phyloP scores from a whole-genome alignment of 225 moss, liverwort and hornwort genomes.

The Pseudisothecium myosuroides region DNA sequence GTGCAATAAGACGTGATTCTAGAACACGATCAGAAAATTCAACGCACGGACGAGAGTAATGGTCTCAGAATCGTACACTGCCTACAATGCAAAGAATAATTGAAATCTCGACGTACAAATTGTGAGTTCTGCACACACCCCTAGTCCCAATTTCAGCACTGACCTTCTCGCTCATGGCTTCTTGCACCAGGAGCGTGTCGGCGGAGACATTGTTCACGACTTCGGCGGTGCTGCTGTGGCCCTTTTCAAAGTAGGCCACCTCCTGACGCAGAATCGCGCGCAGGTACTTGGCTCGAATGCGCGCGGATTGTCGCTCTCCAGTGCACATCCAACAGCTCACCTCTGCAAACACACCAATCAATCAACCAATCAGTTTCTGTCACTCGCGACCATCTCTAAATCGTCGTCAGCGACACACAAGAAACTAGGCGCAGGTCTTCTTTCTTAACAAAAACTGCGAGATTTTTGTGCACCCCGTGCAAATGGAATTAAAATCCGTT shows the following conservation, averaged over 20 bases:
- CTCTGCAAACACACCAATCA: slow-evolving; percentile 6
- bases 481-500: background rate
- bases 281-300: slow-evolving; percentile 60
- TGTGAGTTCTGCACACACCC: background rate
- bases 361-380: background rate
- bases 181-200: slow-evolving; percentile 56
- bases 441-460: background rate
- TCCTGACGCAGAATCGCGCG: slow-evolving; percentile 68
- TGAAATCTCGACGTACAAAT: background rate
- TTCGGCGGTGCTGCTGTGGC: slow-evolving; percentile 43
- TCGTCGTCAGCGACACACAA: background rate
- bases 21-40: background rate
- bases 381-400: background rate
- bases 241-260: slow-evolving; percentile 64
- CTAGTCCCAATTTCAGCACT: background rate
- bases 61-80: background rate
- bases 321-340: slow-evolving; percentile 77
- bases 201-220: slow-evolving; percentile 61
- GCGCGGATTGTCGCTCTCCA: slow-evolving; percentile 61
- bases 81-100: background rate
- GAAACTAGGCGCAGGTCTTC: background rate
- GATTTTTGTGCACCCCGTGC: background rate
- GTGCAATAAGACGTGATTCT: background rate
- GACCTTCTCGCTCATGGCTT: slow-evolving; percentile 82
- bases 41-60: background rate